Conservation (phyloP, 495 filamentous ascomycete species). For the Lasiosphaeria miniovina region DNA sequence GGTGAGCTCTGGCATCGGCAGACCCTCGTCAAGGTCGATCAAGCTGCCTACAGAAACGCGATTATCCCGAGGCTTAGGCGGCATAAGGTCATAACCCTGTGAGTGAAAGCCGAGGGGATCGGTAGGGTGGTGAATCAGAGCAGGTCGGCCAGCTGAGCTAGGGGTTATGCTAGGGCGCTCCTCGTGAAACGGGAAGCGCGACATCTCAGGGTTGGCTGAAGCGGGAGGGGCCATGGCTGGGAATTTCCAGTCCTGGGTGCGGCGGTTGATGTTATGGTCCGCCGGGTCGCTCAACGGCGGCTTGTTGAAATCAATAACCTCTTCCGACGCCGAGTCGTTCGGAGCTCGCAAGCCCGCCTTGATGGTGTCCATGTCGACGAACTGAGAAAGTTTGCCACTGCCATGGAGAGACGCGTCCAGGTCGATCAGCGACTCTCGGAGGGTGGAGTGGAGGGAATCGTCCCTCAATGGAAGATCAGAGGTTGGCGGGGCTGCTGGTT, state of each 20-base stretch:
- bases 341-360: slow-evolving; percentile 45
- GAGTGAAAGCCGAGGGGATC: slow-evolving; percentile 45
- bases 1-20: slow-evolving; percentile 29
- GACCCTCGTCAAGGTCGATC: slow-evolving; percentile 52
- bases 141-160: slow-evolving; percentile 36
- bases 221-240: slow-evolving; percentile 49
- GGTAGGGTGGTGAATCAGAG: slow-evolving; percentile 48
- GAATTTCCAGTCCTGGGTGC: slow-evolving; percentile 63
- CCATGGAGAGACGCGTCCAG: slow-evolving; percentile 49
- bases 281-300: slow-evolving; percentile 50
- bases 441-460: slow-evolving; percentile 47
- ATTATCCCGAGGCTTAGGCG: slow-evolving; percentile 24
- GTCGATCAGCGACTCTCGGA: slow-evolving; percentile 57
- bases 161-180: slow-evolving; percentile 20
- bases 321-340: slow-evolving; percentile 42
- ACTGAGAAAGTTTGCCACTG: slow-evolving; percentile 48
- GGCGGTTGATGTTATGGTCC: slow-evolving; percentile 46
- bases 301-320: slow-evolving; percentile 43
- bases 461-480: slow-evolving; percentile 57
- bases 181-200: slow-evolving; percentile 45
- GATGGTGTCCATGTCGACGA: slow-evolving; percentile 59
- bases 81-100: slow-evolving; percentile 39
- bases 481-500: slow-evolving; percentile 29
- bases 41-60: slow-evolving; percentile 45
- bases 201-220: slow-evolving; percentile 50